Base-by-base conservation (phyloP, 176 grass and related monocot genomes). In the Carex pumila region DNA sequence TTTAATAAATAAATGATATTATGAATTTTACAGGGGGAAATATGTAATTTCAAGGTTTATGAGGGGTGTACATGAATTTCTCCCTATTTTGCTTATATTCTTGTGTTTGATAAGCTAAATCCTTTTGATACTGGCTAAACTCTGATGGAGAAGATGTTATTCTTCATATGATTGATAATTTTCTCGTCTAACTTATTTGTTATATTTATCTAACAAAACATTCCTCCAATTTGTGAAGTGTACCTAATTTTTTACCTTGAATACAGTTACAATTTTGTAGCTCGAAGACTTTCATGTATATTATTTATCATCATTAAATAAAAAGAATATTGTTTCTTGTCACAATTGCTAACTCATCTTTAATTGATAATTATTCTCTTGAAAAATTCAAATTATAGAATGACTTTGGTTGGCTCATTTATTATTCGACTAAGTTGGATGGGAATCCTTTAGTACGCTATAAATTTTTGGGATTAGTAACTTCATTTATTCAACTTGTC, bases 151-250 rank as follows among this genome's bases (percentile, higher is more conserved):
- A 36, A 36, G 34, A 36, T 4, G 34, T 36, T 36, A 36, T 36
- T 36, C 3, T 36, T 36, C 34, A 36, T 36, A 36, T 36, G 34
- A 36, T 36, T 36, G 34, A 36, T 36, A 36, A 36, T 36, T 36
- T 4, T 36, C 34, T 36, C 49, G 1, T 75, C 22, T 97, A 91
- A 84, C 6, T 81, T 62, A 32, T 10, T 36, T 36, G 34, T 43
- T 45, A 22, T 21, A 67, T 50, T 55, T 7, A 55, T 55, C 8
- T 76, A 56, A 76, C 72, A 76, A 76, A 49, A 17, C 43, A 5
- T 56, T 3, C 32, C 39, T 76, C 49, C 0, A 25, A 25, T 25
- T 25, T 25, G 25, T 25, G 25, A 64, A 63, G 54, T 80, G 77
- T 34, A 80, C 45, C 19, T 79, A 79, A 17, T 54, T 78, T 29